Base-by-base conservation (phyloP, 805 yeast genomes). In the Starmera quercuum region DNA sequence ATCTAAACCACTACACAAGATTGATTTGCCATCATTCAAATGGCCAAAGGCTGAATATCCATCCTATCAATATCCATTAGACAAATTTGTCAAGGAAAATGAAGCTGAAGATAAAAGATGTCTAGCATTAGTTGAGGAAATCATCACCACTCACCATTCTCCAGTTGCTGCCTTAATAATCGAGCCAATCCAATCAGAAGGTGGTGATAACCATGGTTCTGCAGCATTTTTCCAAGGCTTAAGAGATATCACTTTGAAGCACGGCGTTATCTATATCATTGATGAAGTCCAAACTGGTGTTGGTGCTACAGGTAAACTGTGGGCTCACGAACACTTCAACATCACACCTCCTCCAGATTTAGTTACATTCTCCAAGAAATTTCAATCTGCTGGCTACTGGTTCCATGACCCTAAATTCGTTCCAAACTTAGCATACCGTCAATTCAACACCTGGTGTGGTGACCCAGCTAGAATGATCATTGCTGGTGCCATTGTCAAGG, bases 1-100 rank as follows among this genome's bases (percentile, higher is more conserved):
- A 58, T 86, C 96, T 37, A 90, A 86, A 68, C 95, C 97, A 45
- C 74, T 90, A 49, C 97, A 88, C 70, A 88, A 90, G 66, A 66
- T 88, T 55, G 88, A 81, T 60, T 68, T 90, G 63, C 97, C 97
- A 40, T 78, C 95, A 6, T 88, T 88, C 68, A 75, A 84, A 54
- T 88, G 97, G 97, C 97, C 97, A 54, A 87, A 83, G 59, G 96
- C 96, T 36, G 86, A 85, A 42, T 88, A 79, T 68, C 97, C 97
- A 44, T 49, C 71, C 33, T 78, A 85, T 61, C 66, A 78, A 59
- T 88, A 86, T 60, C 97, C 97, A 38, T 71, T 87, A 52, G 88
- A 76, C 36, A 69, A 73, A 33, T 54, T 76, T 55, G 75, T 54
- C 27, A 76, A 66, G 31, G 76, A 63, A 45, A 88, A 88, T 72